phyloP scores from a whole-genome alignment of 768 basidiomycete genomes.

The Tremella fuciformis region DNA sequence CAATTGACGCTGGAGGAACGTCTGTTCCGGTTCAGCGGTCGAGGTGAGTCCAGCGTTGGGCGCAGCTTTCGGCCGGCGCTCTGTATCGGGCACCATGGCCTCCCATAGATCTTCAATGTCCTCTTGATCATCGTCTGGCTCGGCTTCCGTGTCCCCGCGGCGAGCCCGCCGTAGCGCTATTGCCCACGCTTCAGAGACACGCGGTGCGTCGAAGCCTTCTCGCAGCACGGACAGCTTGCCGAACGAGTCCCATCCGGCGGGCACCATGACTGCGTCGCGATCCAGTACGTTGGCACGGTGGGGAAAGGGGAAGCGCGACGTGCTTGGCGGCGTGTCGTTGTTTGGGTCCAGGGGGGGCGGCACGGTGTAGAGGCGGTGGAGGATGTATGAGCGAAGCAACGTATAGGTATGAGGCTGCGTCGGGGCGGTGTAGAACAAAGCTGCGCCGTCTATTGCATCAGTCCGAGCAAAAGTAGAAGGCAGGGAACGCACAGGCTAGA shows the following conservation, averaged over 20 bases:
- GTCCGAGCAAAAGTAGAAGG: slow-evolving; percentile 3
- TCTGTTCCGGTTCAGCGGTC: slow-evolving; percentile 78
- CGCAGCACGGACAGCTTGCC: slow-evolving; percentile 87
- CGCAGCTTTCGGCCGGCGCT: slow-evolving; percentile 67
- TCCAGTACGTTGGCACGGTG: slow-evolving; percentile 89
- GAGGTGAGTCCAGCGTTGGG: slow-evolving; percentile 60
- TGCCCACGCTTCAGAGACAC: slow-evolving; percentile 39
- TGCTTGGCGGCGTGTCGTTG: slow-evolving; percentile 49
- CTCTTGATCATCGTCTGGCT: slow-evolving; percentile 58
- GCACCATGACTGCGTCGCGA: slow-evolving; percentile 85
- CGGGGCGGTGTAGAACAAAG: slow-evolving; percentile 82
- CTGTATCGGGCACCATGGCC: slow-evolving; percentile 63
- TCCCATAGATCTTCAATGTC: slow-evolving; percentile 69
- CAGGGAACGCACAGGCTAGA: slow-evolving; percentile 70
- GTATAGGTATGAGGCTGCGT: slow-evolving; percentile 69
- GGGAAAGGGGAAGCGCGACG: slow-evolving; percentile 76
- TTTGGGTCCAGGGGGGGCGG: slow-evolving; percentile 59
- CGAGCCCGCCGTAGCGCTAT: slow-evolving; percentile 35
- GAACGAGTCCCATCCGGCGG: slow-evolving; percentile 97
- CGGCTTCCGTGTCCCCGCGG: slow-evolving; percentile 78
- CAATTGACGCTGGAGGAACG: slow-evolving; percentile 85
- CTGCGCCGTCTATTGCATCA: slow-evolving; percentile 71
- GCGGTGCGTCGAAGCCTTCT: slow-evolving; percentile 80
- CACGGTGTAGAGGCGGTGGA: slow-evolving; percentile 75
- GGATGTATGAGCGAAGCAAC: slow-evolving; percentile 73